Evolutionary conservation across 2,329 filamentous ascomycete genomes (phyloP).

Genomic region (Cercospora zeae-maydis): DNA sequence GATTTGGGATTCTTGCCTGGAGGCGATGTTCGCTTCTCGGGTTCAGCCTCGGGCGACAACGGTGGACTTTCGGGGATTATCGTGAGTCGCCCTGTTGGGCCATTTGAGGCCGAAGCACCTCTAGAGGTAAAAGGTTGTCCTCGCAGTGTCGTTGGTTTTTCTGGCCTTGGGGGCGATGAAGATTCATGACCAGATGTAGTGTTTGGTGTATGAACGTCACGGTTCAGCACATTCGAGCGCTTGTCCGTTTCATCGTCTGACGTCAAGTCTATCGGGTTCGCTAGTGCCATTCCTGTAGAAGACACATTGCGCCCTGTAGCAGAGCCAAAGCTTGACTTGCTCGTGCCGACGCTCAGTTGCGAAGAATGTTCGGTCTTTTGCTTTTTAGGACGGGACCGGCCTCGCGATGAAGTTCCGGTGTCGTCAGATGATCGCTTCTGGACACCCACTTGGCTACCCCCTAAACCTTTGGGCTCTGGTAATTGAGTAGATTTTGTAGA

Average conservation of each 20-base stretch:
- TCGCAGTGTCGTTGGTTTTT: neutral
- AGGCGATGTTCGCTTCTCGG: neutral
- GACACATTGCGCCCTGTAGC: neutral
- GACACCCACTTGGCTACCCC: neutral
- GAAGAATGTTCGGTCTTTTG: neutral
- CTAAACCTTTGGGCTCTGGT: neutral
- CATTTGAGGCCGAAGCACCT: neutral
- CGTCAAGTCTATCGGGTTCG: neutral
- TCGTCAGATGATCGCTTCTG: neutral
- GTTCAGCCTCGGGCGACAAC: neutral
- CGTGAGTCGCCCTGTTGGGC: neutral
- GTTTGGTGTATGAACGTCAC: neutral
- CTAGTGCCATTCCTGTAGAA: neutral
- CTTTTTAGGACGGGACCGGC: neutral
- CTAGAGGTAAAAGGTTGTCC: neutral
- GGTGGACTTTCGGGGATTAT: constrained; percentile 9
- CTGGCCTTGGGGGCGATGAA: neutral
- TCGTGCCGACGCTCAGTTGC: neutral
- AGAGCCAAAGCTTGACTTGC: neutral
- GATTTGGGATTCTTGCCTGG: neutral
- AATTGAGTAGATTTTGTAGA: neutral
- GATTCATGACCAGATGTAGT: neutral
- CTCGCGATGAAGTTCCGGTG: neutral
- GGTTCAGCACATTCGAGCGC: neutral
- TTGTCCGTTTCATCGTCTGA: too few relatives aligned